Percentiles rank a stretch among this genome's conserved stretches.
These are phyloP conservation scores for Bipolaris zeicola DNA, from an alignment of 2,329 filamentous ascomycete genomes.

Conservation along the genomic window DNA sequence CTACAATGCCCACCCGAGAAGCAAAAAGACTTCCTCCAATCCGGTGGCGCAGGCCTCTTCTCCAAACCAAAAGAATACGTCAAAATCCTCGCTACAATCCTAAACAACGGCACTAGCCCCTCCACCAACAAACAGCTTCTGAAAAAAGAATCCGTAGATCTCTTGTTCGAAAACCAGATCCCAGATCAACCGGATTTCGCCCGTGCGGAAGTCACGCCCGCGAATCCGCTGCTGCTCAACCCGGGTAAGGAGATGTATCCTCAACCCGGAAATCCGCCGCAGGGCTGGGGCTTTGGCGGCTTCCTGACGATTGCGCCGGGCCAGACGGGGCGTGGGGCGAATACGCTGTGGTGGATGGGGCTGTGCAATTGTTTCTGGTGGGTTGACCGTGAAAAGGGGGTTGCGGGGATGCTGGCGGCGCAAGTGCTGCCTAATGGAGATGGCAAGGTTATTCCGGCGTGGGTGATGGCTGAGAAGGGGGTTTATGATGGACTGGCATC, in stretches of 20 bases:
- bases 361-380: constrained; percentile 68
- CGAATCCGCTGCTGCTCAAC: constrained; percentile 59
- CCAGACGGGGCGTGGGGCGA: constrained; percentile 58
- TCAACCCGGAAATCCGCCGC: constrained; percentile 56
- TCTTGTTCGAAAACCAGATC: constrained; percentile 70
- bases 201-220: constrained; percentile 49
- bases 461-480: constrained; percentile 44
- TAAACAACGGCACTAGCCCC: constrained; percentile 69
- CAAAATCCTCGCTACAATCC: constrained; percentile 63
- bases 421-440: constrained; percentile 45
- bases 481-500: constrained; percentile 44
- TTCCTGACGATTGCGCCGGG: constrained; percentile 58
- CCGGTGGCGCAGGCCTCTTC: constrained; percentile 67
- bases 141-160: constrained; percentile 61
- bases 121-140: constrained; percentile 62
- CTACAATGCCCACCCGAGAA: constrained; percentile 54
- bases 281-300: constrained; percentile 69
- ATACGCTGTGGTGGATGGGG: constrained; percentile 64
- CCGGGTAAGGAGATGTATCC: constrained; percentile 58
- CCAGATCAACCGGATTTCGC: constrained; percentile 59
- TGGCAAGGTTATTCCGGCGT: constrained; percentile 39
- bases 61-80: constrained; percentile 65
- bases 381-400: constrained; percentile 64
- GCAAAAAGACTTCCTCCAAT: constrained; percentile 58
- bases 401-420: constrained; percentile 46